phyloP scores from a whole-genome alignment of 208 protist genomes.

The Crithidia bombi region DNA sequence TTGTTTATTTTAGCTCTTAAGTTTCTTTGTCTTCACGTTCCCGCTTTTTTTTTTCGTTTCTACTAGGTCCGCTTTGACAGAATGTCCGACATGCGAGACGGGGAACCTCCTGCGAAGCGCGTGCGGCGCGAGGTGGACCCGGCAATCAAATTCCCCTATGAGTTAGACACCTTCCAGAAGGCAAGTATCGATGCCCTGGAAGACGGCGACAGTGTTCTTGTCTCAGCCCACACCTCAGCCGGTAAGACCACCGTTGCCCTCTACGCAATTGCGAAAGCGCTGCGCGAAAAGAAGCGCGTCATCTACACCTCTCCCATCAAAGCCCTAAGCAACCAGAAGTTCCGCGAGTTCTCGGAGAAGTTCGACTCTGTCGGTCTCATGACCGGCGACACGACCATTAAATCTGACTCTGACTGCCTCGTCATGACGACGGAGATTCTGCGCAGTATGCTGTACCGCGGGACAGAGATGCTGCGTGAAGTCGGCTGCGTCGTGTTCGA shows the following conservation, averaged over 20 bases:
- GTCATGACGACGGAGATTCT: conserved; percentile 99
- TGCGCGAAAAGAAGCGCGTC: conserved; percentile 98
- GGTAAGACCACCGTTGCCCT: conserved; percentile 99
- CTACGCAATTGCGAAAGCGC: conserved; percentile 98
- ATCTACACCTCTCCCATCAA: conserved; percentile 99
- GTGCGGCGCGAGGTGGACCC: conserved; percentile 73
- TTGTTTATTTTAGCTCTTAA: not conserved
- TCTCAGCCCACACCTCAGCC: conserved; percentile 99
- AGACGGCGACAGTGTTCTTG: conserved; percentile 98
- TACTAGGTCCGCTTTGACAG: not conserved
- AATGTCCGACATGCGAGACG: conserved; percentile 29
- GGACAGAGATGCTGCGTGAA: conserved; percentile 98
- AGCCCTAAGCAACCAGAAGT: conserved; percentile 99
- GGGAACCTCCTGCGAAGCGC: conserved; percentile 53
- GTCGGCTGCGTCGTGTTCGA: conserved; percentile 99
- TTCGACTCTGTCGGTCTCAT: conserved; percentile 99
- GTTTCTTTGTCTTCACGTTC: not conserved
- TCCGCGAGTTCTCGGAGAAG: conserved; percentile 97
- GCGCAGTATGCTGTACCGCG: conserved; percentile 98
- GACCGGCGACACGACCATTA: conserved; percentile 99
- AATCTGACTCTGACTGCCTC: conserved; percentile 96
- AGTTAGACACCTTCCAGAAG: conserved; percentile 96
- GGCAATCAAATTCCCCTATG: conserved; percentile 95
- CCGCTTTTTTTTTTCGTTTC: not conserved
- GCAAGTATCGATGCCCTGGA: conserved; percentile 94